Evolutionary conservation across 139 green algal genomes (phyloP), one percentile per base, ranked within the genome.

Genomic region (Medakamo hakoo): DNA sequence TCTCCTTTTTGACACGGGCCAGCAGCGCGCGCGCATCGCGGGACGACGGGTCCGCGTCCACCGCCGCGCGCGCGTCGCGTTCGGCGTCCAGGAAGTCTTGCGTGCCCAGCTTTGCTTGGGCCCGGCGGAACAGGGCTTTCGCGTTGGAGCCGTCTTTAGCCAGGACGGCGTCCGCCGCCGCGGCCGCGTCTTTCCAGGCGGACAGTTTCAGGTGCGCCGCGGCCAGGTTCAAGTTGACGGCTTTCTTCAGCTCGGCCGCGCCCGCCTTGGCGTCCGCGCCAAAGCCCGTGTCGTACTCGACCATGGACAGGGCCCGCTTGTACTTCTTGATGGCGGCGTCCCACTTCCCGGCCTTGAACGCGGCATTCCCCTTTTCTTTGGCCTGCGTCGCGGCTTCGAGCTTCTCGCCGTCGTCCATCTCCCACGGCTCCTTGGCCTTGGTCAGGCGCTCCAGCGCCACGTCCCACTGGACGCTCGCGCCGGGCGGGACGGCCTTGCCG

Each of bases 41-140:
- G 30, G 27, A 14, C 26, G 18, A 23, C 29, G n/a, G 30, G 40
- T 16, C 40, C 9, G 40, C 40, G 16, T 16, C 16, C 40, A 16
- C 40, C 9, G 40, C 40, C 40, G 16, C 40, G 40, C 40, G 40
- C 40, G 40, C 40, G 68, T 91, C 86, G 59, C 70, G 48, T 68
- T 87, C 82, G 16, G 84, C 83, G 63, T 95, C 88, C 14, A 92
- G 68, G 52, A 80, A 83, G 59, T 95, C 89, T 20, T 67, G 58
- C 3, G 57, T 71, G 21, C 30, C 66, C 49, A 85, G 61, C 59
- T 71, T 76, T 2, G 81, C 81, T 63, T 96, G 91, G 0, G 91
- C 88, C 0, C 88, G 67, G 31, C 91, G 73, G 78, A 89, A 99
- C 58, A 95, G 80, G 18, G 86, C 92, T 80, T 99, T 99, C 57